A percentile compares a stretch with the other conserved stretches of the same genome.
These are phyloP conservation scores for Xylogone sp. DNA, from an alignment of 2,329 filamentous ascomycete genomes.

Conservation along the genomic window DNA sequence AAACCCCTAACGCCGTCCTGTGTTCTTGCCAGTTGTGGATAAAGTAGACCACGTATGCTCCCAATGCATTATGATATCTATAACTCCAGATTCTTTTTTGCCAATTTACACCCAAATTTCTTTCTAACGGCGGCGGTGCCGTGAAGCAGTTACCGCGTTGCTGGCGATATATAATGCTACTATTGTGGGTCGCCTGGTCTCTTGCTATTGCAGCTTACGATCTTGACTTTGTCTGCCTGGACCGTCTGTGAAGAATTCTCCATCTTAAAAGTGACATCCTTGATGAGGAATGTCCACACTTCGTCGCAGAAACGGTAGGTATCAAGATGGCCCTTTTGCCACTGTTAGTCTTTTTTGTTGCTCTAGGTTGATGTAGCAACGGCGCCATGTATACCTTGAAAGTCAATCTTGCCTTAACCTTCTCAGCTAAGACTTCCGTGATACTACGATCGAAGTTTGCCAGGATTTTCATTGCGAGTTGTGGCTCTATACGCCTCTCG, in stretches of 20 bases:
- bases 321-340: slow-evolving; percentile 79
- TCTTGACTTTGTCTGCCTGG: slow-evolving; percentile 90
- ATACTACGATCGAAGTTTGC: slow-evolving; percentile 93
- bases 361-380: neutral
- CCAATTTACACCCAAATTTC: neutral
- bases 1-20: neutral
- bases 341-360: slow-evolving; percentile 14
- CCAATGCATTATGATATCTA: too few species aligned
- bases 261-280: slow-evolving; percentile 98
- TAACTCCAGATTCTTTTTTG: too few species aligned
- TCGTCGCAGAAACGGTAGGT: slow-evolving; percentile 99
- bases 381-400: slow-evolving; percentile 72
- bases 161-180: neutral
- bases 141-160: neutral
- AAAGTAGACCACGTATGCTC: neutral
- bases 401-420: slow-evolving; percentile 83
- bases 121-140: neutral
- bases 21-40: neutral
- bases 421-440: slow-evolving; percentile 85
- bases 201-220: slow-evolving; percentile 96
- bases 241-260: slow-evolving; percentile 70
- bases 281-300: slow-evolving; percentile 99
- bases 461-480: slow-evolving; percentile 97
- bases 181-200: slow-evolving; percentile 54
- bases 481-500: slow-evolving; percentile 90